These are phyloP conservation scores for Colletotrichum karsti DNA, from an alignment of 2,329 filamentous ascomycete species.

Conservation along the genomic window DNA sequence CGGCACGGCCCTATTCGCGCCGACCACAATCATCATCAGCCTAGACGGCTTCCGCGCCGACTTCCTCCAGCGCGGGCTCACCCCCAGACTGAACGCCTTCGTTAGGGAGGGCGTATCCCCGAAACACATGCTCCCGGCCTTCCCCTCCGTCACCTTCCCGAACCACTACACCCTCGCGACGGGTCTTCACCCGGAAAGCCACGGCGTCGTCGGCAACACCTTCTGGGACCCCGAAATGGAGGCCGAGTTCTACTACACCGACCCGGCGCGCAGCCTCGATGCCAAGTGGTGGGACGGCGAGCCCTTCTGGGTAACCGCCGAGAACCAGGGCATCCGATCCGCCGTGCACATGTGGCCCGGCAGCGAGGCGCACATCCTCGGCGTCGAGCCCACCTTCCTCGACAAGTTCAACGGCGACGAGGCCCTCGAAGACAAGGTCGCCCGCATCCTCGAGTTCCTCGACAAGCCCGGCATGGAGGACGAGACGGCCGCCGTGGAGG, in stretches of 20 bases:
- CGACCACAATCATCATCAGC: conserved; percentile 93
- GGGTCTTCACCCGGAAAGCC: conserved; percentile 89
- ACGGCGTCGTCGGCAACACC: conserved; percentile 91
- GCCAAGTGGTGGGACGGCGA: conserved; percentile 96
- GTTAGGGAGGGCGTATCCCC: conserved; percentile 87
- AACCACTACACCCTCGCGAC: conserved; percentile 96
- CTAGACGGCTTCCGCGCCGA: conserved; percentile 96
- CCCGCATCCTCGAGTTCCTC: conserved; percentile 81
- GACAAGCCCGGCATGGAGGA: conserved; percentile 81
- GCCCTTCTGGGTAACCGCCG: conserved; percentile 93
- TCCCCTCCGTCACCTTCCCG: conserved; percentile 95
- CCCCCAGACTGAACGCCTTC: conserved; percentile 82
- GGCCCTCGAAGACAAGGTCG: conserved; percentile 76
- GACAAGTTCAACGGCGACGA: conserved; percentile 88
- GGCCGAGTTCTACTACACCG: conserved; percentile 89
- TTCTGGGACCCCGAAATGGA: conserved; percentile 87
- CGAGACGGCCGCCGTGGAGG: conserved; percentile 53
- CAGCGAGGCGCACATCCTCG: conserved; percentile 84
- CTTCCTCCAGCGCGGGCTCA: conserved; percentile 84
- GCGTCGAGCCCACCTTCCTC: conserved; percentile 79
- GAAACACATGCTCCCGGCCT: conserved; percentile 91
- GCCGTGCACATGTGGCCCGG: conserved; percentile 99
- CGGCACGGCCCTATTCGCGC: conserved; percentile 87
- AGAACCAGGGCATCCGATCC: conserved; percentile 78
- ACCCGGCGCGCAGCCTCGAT: conserved; percentile 78